A percentile compares a stretch with the other conserved stretches of the same genome.
phyloP scores from a whole-genome alignment of 2,329 filamentous ascomycete genomes.

The Akanthomyces dipterigenus region DNA sequence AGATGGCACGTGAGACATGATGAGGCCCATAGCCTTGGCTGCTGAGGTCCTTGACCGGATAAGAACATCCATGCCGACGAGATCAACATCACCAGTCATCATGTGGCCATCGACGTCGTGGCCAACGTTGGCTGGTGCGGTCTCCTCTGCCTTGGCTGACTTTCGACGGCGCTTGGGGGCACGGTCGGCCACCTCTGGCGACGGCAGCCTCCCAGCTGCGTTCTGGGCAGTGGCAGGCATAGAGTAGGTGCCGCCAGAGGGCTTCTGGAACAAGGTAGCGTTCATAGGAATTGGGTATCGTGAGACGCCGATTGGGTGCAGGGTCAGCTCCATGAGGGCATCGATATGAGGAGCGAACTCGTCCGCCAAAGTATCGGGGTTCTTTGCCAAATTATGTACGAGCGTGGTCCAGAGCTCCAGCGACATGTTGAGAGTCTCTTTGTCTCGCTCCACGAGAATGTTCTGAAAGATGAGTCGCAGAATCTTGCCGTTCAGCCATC shows the following conservation, averaged over 20 bases:
- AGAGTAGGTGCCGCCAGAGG: conserved; percentile 79
- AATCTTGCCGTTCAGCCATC: conserved; percentile 88
- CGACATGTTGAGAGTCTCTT: conserved; percentile 73
- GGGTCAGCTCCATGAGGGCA: conserved; percentile 73
- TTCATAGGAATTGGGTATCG: conserved; percentile 92
- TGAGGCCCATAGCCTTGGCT: conserved; percentile 75
- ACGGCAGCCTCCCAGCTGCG: conserved; percentile 40
- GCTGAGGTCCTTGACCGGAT: conserved; percentile 85
- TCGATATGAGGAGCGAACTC: conserved; percentile 72
- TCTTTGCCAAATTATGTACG: conserved; percentile 59
- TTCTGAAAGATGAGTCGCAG: conserved; percentile 91
- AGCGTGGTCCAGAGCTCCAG: conserved; percentile 82
- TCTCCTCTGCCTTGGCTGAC: conserved; percentile 73
- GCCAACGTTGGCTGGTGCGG: conserved; percentile 54
- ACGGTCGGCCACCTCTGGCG: conserved; percentile 52
- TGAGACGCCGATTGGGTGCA: conserved; percentile 88
- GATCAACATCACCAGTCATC: conserved; percentile 92
- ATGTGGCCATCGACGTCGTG: conserved; percentile 98
- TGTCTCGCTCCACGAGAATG: conserved; percentile 84
- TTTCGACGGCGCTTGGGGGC: conserved; percentile 72
- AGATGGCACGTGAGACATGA: conserved; percentile 71
- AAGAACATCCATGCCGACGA: conserved; percentile 84
- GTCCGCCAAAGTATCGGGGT: conserved; percentile 56
- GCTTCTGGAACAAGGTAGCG: conserved; percentile 79
- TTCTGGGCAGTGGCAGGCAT: conserved; percentile 38